Base-by-base conservation (phyloP, 768 basidiomycete genomes). In the Austroboletus eburneus region DNA sequence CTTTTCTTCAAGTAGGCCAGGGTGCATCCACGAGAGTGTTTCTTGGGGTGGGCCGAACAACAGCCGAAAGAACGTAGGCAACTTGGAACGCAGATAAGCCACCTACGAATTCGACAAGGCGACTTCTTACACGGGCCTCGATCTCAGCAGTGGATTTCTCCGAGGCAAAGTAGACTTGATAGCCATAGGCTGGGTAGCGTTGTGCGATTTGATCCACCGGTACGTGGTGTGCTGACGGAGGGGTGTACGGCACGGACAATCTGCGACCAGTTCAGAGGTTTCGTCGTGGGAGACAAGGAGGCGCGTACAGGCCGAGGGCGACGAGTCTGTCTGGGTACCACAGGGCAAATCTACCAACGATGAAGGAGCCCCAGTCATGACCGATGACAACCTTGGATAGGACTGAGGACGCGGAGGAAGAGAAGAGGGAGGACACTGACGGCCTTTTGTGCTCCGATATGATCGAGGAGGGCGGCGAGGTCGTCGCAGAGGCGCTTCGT, bases 281-380 rank as follows among this genome's bases (percentile, higher is more conserved):
- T 12, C 5, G 27, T 27, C 27, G 27, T 27, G 5, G 7, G 27
- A 27, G 27, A 12, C 27, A 27, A 27, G 27, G n/a, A n/a, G n/a
- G 32, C n/a, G 65, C 78, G 51, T 65, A 85, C 88, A 81, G 67
- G 0, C 75, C 71, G 17, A 90, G 68, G 0, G 80, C 81, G 5
- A 72, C 55, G 29, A 86, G 52, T 27, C 85, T 73, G 13, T 79
- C 66, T 1, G 89, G 85, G 58, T 87, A 66, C 83, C 84, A 89
- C 20, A 87, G 69, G 10, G 84, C 81, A 55, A 91, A 83, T 18
- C 87, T 72, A 35, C 73, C 75, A 2, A 74, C 85, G 12, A 71
- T 77, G 49, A 70, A 77, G 3, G 84, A 69, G 5, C 89, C 89
- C 88, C 88, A 91, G 56, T 91, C 89, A 55, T 91, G 89, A 1